Percentiles rank a stretch among this genome's conserved stretches.
Conservation (phyloP, 2,329 filamentous ascomycete genomes). For the Aspergillus novoparasiticus region DNA sequence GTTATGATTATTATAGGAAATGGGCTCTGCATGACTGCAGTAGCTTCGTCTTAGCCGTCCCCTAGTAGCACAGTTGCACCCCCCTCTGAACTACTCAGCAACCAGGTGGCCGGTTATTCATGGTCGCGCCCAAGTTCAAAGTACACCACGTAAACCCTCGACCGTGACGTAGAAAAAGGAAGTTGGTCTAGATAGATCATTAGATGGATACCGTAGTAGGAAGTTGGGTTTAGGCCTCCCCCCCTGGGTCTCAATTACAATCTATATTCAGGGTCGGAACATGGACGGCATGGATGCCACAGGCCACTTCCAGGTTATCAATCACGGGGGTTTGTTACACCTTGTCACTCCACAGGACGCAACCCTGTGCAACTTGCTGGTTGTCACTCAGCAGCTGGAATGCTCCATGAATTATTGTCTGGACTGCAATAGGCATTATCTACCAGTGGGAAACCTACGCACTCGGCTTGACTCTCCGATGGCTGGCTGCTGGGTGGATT, state of each 20-base stretch:
- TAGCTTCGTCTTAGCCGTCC: not conserved
- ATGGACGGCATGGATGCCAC: not conserved
- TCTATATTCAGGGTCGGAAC: not conserved
- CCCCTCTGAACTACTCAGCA: not conserved
- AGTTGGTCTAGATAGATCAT: not conserved
- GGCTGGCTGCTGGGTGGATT: constrained; percentile 15
- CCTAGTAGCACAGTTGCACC: not conserved
- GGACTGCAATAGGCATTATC: constrained; percentile 1
- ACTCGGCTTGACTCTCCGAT: not conserved
- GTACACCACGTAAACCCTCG: not conserved
- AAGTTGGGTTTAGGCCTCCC: not conserved
- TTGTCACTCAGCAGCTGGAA: not conserved
- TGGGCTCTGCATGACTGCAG: constrained; percentile 1
- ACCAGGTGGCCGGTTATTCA: not conserved
- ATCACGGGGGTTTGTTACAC: not conserved
- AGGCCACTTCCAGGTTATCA: not conserved
- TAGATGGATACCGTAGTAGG: not conserved
- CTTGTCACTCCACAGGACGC: not conserved
- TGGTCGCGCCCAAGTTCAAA: not conserved
- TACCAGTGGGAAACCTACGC: not conserved
- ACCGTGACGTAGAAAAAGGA: not conserved
- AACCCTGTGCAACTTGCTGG: not conserved
- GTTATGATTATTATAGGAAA: not conserved
- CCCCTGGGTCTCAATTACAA: not conserved
- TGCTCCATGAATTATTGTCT: not conserved